Evolutionary conservation across 2,329 filamentous ascomycete genomes (phyloP).

Genomic region (Chrysosporium keratinophilum): DNA sequence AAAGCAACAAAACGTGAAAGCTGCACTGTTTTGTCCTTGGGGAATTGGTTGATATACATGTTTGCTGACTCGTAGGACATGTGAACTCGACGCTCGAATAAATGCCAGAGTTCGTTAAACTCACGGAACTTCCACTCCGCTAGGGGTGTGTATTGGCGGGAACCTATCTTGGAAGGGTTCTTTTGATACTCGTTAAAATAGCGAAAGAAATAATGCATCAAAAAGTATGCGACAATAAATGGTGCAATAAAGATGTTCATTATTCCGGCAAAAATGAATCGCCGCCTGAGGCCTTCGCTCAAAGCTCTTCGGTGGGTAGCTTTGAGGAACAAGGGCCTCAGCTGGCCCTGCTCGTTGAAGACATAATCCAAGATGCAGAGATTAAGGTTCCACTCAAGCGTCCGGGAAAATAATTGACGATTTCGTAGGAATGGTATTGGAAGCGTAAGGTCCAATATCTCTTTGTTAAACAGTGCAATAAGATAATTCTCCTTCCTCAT

Average conservation of each 20-base stretch:
- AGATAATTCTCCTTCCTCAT: conserved; percentile 97
- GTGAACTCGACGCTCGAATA: conserved; percentile 79
- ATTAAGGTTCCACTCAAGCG: conserved; percentile 83
- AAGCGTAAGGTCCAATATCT: conserved; percentile 76
- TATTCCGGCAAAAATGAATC: conserved; percentile 72
- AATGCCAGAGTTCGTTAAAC: conserved; percentile 90
- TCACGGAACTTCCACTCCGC: conserved; percentile 98
- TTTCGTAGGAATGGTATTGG: conserved; percentile 73
- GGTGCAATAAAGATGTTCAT: conserved; percentile 81
- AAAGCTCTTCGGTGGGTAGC: conserved; percentile 68
- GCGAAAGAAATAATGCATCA: conserved; percentile 84
- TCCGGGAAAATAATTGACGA: conserved; percentile 75
- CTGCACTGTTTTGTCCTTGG: conserved; percentile 86
- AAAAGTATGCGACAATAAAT: conserved; percentile 73
- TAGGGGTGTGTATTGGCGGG: conserved; percentile 80
- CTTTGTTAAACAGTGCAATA: conserved; percentile 95
- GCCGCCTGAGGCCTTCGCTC: conserved; percentile 63
- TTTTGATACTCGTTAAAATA: conserved; percentile 98
- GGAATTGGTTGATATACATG: conserved; percentile 89
- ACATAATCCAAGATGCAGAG: conserved; percentile 87
- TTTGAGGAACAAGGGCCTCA: conserved; percentile 75
- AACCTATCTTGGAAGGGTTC: conserved; percentile 77
- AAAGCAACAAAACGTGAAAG: conserved; percentile 77
- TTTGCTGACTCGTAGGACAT: conserved; percentile 93
- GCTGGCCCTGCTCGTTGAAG: conserved; percentile 79